phyloP scores from a whole-genome alignment of 345 rosid genomes.

The Cardiospermum halicacabum region DNA sequence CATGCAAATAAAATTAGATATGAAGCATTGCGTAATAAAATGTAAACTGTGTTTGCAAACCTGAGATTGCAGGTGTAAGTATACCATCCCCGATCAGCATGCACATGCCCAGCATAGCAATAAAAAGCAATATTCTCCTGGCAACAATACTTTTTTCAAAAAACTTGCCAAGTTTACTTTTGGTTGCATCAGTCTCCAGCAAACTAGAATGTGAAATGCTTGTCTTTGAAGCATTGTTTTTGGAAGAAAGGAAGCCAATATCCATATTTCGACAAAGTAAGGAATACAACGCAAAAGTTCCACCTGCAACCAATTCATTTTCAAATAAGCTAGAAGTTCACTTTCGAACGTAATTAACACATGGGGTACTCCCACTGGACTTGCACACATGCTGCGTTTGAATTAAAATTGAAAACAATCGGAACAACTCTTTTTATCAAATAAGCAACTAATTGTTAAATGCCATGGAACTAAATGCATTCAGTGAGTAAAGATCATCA shows the following conservation, averaged over 20 bases:
- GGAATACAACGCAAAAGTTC: conserved; percentile 84
- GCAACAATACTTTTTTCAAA: conserved; percentile 58
- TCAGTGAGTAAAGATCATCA: neutral
- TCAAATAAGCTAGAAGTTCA: conserved; percentile 9
- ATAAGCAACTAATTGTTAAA: neutral
- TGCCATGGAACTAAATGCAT: neutral
- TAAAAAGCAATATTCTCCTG: conserved; percentile 51
- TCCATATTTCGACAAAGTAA: conserved; percentile 69
- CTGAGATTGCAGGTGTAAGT: conserved; percentile 89
- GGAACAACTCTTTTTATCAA: neutral
- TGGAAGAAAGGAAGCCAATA: conserved; percentile 46
- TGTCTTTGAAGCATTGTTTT: conserved; percentile 20
- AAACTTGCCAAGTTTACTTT: conserved; percentile 45
- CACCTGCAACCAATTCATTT: conserved; percentile 48
- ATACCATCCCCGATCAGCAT: conserved; percentile 92
- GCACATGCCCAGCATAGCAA: conserved; percentile 83
- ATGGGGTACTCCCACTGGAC: neutral
- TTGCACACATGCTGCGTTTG: neutral
- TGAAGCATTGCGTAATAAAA: neutral
- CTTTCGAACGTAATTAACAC: neutral
- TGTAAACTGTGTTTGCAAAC: conserved; percentile 22
- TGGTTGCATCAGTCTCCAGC: conserved; percentile 24
- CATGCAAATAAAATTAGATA: neutral
- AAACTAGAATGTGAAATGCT: conserved; percentile 7
- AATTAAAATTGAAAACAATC: neutral